Base-by-base conservation (phyloP, 768 basidiomycete species). In the Lactarius pseudohatsudake region DNA sequence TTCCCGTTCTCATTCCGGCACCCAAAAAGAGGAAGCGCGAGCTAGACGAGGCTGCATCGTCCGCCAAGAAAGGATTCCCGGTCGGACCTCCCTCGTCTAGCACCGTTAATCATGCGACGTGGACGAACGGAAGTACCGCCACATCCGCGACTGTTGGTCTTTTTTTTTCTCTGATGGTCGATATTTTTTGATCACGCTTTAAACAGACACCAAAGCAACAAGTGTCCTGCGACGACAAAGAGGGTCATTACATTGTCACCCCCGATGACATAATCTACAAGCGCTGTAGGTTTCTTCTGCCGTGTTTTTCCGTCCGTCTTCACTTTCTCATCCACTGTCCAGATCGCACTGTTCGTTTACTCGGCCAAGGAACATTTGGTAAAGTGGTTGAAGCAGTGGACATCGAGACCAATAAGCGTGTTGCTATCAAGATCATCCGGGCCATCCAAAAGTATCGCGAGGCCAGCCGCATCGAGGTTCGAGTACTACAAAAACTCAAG, bases 391-490 rank as follows among this genome's bases (percentile, higher is more conserved):
- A 98, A 76, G 94, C 94, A 8, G 76, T 90, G 72, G 93, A 97
- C 79, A 85, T 85, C 50, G 83, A 87, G 70, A 89, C 85, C 32
- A 85, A 89, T 67, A 82, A 81, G 71, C 81, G 86, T 73, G 96
- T 98, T 38, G 97, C 97, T 59, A 94, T 99, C 81, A 99, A 99
- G 83, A 96, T 99, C 66, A 99, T 99, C 72, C 88, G 97, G 58
- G 94, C 95, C 59, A 96, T 99, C 59, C 96, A 93, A 59, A 99
- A 98, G 79, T 99, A 98, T 75, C 91, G 97, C 56, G 97, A 99
- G 78, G 97, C 97, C 15, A 95, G 93, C 77, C 96, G 94, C 81
- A 98, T 98, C 67, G 97, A 99, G 79, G 89, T 98, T 72, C 87
- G 95, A 61, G 97, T 99, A 22, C 84, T 99, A 56, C 88, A 95